Evolutionary conservation across 2,329 filamentous ascomycete genomes (phyloP), one percentile per base, ranked within the genome.

Genomic region (Cryphonectria naterciae): DNA sequence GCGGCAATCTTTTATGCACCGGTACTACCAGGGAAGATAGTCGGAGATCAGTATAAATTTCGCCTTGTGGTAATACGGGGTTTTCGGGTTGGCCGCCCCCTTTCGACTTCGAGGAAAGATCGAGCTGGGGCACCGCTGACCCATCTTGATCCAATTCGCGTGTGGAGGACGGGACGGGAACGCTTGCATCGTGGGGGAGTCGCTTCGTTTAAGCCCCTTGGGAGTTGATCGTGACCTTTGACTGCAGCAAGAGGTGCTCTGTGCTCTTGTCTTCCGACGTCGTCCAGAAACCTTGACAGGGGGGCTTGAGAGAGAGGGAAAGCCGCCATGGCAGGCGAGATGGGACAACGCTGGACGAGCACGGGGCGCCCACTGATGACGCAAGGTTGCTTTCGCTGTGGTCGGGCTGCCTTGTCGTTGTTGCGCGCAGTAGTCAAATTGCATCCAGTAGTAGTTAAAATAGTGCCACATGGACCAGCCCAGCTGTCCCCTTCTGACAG

Each of bases 21-120:
- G 61, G 67, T 63, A 35, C 65, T 43, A 46, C 62, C 58, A 65
- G 65, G 4, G 63, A 41, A 28, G 28, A 25, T 62, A 65, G 60
- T 54, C 60, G 68, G 70, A 68, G 70, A 70, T 72, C 68, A 68
- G 68, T 66, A 65, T 69, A 65, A 37, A 54, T 39, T 62, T 60
- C 37, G 13, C 54, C n/a, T 39, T 67, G 37, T 63, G 61, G 54
- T n/a, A 54, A 60, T 43, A 64, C 61, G 60, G 65, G 65, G 54
- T 25, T 17, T 46, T 73, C 71, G 71, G 71, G 58, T 71, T 71
- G 67, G 64, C 71, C 71, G 71, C 62, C 63, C 49, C 60, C 60
- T 68, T 68, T 63, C 32, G 67, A 37, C 25, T 17, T 54, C 2
- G 46, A 17, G 32, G n/a, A 28, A 49, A 35, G 66, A 62, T 67